Conservation (phyloP, 768 basidiomycete genomes). For the Lentinula sp. region DNA sequence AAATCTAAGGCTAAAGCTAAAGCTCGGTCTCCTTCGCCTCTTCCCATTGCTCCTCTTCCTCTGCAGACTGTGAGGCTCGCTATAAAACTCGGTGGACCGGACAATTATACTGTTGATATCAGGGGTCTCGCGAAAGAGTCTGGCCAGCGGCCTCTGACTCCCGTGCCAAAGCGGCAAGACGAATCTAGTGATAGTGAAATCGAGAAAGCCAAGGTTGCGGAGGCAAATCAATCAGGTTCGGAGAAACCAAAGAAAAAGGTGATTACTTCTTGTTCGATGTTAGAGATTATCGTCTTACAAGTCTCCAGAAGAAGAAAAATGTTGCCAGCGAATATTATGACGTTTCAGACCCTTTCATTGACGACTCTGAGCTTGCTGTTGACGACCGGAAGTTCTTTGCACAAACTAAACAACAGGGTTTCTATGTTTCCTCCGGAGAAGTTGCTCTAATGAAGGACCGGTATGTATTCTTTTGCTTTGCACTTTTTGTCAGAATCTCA, state of each 20-base stretch:
- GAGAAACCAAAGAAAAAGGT: conserved; percentile 14
- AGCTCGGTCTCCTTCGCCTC: conserved; percentile 50
- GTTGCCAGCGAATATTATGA: conserved; percentile 80
- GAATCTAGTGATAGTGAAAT: conserved; percentile 56
- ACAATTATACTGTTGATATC: conserved; percentile 72
- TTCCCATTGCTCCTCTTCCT: conserved; percentile 46
- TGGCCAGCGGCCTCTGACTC: conserved; percentile 58
- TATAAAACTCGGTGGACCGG: conserved; percentile 65
- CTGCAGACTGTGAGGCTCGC: conserved; percentile 63
- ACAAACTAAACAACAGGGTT: conserved; percentile 87
- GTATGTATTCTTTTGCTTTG: conserved; percentile 19
- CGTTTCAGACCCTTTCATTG: conserved; percentile 88
- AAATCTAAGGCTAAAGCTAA: conserved; percentile 41
- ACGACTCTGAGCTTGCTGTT: conserved; percentile 88
- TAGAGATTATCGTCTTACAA: not conserved
- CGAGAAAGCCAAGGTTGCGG: conserved; percentile 24
- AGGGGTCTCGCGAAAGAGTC: conserved; percentile 49
- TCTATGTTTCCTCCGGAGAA: conserved; percentile 87
- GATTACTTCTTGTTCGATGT: conserved; percentile 5
- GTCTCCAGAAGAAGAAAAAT: conserved; percentile 38
- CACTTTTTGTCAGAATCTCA: not conserved
- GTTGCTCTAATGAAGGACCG: conserved; percentile 83
- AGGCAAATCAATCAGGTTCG: conserved; percentile 31
- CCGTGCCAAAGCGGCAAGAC: conserved; percentile 23
- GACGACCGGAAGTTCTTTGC: conserved; percentile 91